These are phyloP conservation scores for Silene vulgaris DNA, from an alignment of 179 eudicot species.

Conservation along the genomic window DNA sequence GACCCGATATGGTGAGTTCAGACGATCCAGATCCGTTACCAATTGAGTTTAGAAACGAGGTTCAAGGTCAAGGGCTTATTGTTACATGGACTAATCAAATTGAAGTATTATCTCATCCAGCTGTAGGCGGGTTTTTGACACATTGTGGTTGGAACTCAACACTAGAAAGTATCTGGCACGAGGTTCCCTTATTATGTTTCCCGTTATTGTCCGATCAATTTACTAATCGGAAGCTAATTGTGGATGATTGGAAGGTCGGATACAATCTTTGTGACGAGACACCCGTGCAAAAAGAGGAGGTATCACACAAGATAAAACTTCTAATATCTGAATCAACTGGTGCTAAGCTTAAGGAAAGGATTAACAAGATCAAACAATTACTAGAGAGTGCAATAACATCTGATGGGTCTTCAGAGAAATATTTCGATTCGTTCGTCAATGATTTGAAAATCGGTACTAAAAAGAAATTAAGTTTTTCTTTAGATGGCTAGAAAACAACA, in stretches of 20 bases:
- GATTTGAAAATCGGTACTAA: conserved; percentile 11
- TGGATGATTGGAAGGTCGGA: conserved; percentile 39
- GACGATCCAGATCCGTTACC: conserved; percentile 39
- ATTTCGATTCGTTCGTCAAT: conserved; percentile 21
- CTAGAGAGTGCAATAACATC: conserved; percentile 35
- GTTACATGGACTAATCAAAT: conserved; percentile 32
- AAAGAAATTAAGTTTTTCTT: conserved; percentile 2
- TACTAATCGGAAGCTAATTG: conserved; percentile 31
- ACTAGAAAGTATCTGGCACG: conserved; percentile 37
- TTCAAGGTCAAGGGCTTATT: conserved; percentile 30
- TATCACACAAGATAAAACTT: conserved; percentile 26
- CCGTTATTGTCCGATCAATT: conserved; percentile 37
- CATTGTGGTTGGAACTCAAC: conserved; percentile 43
- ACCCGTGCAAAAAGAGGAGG: conserved; percentile 28
- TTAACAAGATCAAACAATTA: conserved; percentile 28
- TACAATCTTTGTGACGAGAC: conserved; percentile 35
- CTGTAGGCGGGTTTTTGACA: conserved; percentile 36
- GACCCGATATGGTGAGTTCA: conserved; percentile 39
- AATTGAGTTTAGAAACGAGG: conserved; percentile 33
- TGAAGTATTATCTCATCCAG: conserved; percentile 26
- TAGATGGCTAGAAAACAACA: not conserved
- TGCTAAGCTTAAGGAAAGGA: conserved; percentile 27
- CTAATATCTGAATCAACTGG: conserved; percentile 30
- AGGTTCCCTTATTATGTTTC: conserved; percentile 33
- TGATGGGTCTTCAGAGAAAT: conserved; percentile 21